Conservation (phyloP, 306 rosid species). For the Senna tora region DNA sequence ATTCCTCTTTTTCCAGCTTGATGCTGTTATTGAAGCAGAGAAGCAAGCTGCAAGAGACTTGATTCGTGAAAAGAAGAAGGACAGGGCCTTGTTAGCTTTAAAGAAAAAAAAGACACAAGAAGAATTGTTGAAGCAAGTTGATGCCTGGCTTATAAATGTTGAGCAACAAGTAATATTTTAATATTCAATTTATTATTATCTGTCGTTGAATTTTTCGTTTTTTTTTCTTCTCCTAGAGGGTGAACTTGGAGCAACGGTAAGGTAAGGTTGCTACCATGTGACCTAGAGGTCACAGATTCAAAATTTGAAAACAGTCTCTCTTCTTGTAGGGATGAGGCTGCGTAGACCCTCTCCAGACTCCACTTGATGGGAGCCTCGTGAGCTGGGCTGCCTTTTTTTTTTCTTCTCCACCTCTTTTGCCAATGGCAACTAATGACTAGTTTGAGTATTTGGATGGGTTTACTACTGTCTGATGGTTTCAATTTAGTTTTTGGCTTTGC, state of each 20-base stretch:
- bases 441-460: constrained; percentile 37
- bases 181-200: constrained; percentile 7
- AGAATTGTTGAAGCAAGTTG: constrained; percentile 93
- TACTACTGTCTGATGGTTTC: constrained; percentile 6
- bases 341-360: too few species aligned
- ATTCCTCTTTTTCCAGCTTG: constrained; percentile 60
- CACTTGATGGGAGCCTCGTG: too few species aligned
- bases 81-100: constrained; percentile 80
- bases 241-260: too few species aligned
- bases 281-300: too few species aligned
- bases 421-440: background rate
- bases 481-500: background rate
- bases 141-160: constrained; percentile 86
- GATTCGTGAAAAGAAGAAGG: constrained; percentile 90
- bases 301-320: too few species aligned
- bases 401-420: background rate
- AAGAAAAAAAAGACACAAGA: constrained; percentile 91
- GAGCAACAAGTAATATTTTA: constrained; percentile 80
- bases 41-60: constrained; percentile 90
- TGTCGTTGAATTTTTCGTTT: background rate
- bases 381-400: background rate
- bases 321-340: too few species aligned
- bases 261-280: too few species aligned
- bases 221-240: constrained; percentile 8
- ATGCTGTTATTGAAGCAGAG: constrained; percentile 89